Evolutionary conservation across 306 rosid genomes (phyloP).

Genomic region (Vigna nakashimae): DNA sequence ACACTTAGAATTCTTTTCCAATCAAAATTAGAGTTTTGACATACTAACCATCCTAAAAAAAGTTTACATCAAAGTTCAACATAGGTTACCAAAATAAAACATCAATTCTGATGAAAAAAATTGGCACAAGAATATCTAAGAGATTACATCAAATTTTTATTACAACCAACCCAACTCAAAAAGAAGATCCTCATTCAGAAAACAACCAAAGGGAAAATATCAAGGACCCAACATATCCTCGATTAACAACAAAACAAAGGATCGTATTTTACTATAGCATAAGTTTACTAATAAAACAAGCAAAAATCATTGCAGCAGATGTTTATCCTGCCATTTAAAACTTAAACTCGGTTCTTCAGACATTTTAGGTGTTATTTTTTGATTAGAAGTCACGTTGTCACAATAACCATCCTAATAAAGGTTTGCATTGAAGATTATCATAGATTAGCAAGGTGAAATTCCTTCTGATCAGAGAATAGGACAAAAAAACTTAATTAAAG

Average conservation of each 20-base stretch:
- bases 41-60: neutral
- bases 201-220: neutral
- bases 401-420: too few species aligned
- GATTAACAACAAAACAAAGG: neutral
- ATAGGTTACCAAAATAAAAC: neutral
- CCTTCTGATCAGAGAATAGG: neutral
- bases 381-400: too few species aligned
- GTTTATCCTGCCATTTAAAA: too few species aligned
- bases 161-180: neutral
- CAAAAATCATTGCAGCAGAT: constrained; percentile 2
- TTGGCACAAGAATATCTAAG: neutral
- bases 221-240: neutral
- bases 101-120: neutral
- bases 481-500: neutral
- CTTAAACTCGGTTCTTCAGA: too few species aligned
- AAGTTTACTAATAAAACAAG: constrained; percentile 1
- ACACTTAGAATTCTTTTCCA: too few species aligned
- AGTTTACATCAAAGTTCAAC: too few species aligned
- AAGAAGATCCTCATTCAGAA: neutral
- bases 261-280: neutral
- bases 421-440: neutral
- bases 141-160: neutral
- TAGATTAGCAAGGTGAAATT: neutral
- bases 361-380: neutral
- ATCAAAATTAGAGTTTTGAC: too few species aligned